Evolutionary conservation across 495 filamentous ascomycete genomes (phyloP).

Genomic region (Lophiotrema nucula): DNA sequence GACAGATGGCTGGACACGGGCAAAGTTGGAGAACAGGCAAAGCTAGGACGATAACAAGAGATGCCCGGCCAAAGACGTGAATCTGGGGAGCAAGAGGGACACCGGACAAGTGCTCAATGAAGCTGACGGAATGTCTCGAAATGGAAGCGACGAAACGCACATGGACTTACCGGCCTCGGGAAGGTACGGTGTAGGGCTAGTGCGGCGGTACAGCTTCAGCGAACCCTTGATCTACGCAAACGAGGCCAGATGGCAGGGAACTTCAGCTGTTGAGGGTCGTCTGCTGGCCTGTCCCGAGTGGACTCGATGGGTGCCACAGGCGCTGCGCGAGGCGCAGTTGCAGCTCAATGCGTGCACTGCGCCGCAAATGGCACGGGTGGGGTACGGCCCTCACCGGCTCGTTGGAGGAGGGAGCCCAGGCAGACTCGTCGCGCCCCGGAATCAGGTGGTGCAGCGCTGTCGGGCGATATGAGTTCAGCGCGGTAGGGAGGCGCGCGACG

Average conservation of each 20-base stretch:
- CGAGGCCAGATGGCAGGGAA: conserved; percentile 1
- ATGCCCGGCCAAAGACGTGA: neutral
- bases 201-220: conserved; percentile 9
- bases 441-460: neutral
- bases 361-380: neutral
- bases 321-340: conserved; percentile 13
- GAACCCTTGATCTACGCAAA: neutral
- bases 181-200: neutral
- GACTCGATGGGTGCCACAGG: conserved; percentile 2
- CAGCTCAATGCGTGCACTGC: conserved; percentile 8
- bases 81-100: neutral
- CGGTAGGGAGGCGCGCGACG: neutral
- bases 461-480: conserved; percentile 1
- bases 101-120: neutral
- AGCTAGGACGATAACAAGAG: conserved; percentile 10
- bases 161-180: conserved; percentile 11
- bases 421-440: neutral
- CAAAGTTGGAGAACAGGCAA: neutral
- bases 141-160: conserved; percentile 1
- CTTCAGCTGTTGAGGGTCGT: conserved; percentile 7
- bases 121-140: neutral
- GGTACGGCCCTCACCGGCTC: conserved; percentile 8
- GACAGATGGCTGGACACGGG: neutral
- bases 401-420: conserved; percentile 9
- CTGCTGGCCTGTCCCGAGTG: neutral